phyloP scores from a whole-genome alignment of 768 basidiomycete genomes.

The Trametes sanguinea region DNA sequence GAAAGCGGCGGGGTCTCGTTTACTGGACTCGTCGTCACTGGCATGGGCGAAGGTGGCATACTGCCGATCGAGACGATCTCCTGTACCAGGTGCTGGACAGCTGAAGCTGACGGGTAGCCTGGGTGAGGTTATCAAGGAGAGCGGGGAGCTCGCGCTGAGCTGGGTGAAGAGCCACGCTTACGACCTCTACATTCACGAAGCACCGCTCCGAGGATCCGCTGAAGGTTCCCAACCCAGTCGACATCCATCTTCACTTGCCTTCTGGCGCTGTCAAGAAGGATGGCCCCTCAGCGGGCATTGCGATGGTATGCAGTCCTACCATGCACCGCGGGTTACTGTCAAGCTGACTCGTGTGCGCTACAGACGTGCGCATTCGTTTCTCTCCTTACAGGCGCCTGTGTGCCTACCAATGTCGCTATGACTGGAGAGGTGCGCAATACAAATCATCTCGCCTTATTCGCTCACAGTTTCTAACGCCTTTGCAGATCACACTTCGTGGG shows the following conservation, averaged over 20 bases:
- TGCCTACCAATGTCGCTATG: slow-evolving; percentile 78
- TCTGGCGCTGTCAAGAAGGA: slow-evolving; percentile 93
- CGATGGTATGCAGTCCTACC: slow-evolving; percentile 58
- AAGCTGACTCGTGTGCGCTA: neutral
- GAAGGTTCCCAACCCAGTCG: slow-evolving; percentile 69
- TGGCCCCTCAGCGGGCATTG: slow-evolving; percentile 87
- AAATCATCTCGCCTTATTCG: too few species aligned
- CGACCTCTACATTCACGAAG: slow-evolving; percentile 76
- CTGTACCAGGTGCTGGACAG: slow-evolving; percentile 72
- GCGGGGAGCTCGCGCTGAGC: slow-evolving; percentile 84
- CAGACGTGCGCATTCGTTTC: slow-evolving; percentile 87
- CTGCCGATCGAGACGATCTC: slow-evolving; percentile 82
- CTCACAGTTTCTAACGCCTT: neutral
- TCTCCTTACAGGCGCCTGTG: slow-evolving; percentile 72
- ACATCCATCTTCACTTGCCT: slow-evolving; percentile 88
- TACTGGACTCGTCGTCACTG: slow-evolving; percentile 88
- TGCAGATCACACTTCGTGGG: slow-evolving; percentile 78
- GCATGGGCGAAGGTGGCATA: slow-evolving; percentile 83
- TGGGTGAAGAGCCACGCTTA: slow-evolving; percentile 91
- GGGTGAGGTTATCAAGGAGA: slow-evolving; percentile 92
- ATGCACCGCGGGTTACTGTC: too few species aligned
- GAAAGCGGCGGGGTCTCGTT: slow-evolving; percentile 72
- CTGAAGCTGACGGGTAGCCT: slow-evolving; percentile 82
- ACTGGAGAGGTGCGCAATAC: slow-evolving; percentile 72
- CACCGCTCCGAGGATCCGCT: slow-evolving; percentile 71